Percentiles rank a stretch among this genome's conserved stretches.
phyloP scores from a whole-genome alignment of 371 early-diverging fungal species.

The Mortierella sp. region DNA sequence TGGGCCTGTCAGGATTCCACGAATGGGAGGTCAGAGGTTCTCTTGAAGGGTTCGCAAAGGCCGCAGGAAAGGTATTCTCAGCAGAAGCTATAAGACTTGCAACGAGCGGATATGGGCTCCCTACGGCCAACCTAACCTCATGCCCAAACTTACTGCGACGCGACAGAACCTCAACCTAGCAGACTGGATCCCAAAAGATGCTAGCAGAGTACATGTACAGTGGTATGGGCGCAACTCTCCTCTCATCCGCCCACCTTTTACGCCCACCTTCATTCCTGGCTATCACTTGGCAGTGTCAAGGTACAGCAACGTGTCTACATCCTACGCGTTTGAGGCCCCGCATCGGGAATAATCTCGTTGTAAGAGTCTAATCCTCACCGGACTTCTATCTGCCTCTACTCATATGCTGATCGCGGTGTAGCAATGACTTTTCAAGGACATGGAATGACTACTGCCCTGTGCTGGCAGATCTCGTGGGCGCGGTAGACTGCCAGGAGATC shows the following conservation, averaged over 20 bases:
- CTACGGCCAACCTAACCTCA: not conserved
- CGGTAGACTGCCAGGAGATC: constrained; percentile 31
- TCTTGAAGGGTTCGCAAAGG: constrained; percentile 5
- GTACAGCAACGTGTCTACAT: constrained; percentile 9
- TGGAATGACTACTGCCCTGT: constrained; percentile 41
- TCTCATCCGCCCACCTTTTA: constrained; percentile 51
- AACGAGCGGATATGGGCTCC: no score
- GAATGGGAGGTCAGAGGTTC: constrained; percentile 53
- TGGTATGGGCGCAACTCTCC: constrained; percentile 36
- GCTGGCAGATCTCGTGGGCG: constrained; percentile 25
- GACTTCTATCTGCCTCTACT: not conserved
- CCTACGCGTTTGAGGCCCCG: not conserved
- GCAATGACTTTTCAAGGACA: constrained; percentile 16
- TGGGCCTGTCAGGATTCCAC: constrained; percentile 34
- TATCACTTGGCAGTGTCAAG: constrained; percentile 43
- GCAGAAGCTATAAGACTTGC: no score
- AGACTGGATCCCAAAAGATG: not conserved
- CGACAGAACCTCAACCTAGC: not conserved
- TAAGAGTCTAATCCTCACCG: not conserved
- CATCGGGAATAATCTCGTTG: not conserved
- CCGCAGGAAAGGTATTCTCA: constrained; percentile 15
- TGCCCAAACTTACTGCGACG: not conserved
- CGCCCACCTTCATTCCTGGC: constrained; percentile 45
- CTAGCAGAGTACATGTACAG: constrained; percentile 30
- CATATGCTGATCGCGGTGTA: not conserved